Percentiles rank a stretch among this genome's conserved stretches.
Conservation (phyloP, 2,329 filamentous ascomycete species). For the Sarocladiaceae sp. region DNA sequence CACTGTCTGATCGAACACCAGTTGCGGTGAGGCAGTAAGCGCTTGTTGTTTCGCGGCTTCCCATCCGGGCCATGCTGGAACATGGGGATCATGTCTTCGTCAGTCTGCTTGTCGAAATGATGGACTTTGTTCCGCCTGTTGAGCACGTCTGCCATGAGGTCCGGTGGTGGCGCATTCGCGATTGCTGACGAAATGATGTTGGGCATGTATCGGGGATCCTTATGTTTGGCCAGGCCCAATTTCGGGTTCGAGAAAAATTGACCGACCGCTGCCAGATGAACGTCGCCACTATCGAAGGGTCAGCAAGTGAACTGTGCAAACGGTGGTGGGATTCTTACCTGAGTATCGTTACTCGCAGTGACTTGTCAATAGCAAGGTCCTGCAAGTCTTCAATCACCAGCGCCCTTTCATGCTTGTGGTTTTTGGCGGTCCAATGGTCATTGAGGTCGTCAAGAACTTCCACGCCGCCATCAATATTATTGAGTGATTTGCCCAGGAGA, state of each 20-base stretch:
- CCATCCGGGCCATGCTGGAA: slow-evolving; percentile 87
- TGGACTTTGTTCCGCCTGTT: slow-evolving; percentile 87
- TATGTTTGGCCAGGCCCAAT: slow-evolving; percentile 72
- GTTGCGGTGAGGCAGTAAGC: slow-evolving; percentile 81
- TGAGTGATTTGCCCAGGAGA: slow-evolving; percentile 71
- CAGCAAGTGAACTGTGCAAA: slow-evolving; percentile 27
- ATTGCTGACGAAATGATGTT: slow-evolving; percentile 94
- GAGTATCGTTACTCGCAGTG: slow-evolving; percentile 82
- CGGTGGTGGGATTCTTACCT: slow-evolving; percentile 31
- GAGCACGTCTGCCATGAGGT: slow-evolving; percentile 81
- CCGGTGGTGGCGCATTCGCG: slow-evolving; percentile 82
- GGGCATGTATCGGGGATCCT: slow-evolving; percentile 93
- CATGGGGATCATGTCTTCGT: slow-evolving; percentile 93
- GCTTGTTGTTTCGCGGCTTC: slow-evolving; percentile 84
- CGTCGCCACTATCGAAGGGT: slow-evolving; percentile 59
- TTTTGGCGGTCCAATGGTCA: slow-evolving; percentile 95
- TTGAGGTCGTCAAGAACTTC: slow-evolving; percentile 90
- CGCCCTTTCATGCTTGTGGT: slow-evolving; percentile 84
- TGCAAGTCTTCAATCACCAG: slow-evolving; percentile 87
- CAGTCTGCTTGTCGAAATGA: slow-evolving; percentile 68
- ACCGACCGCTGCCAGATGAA: slow-evolving; percentile 85
- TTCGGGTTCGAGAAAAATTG: slow-evolving; percentile 94
- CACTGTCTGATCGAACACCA: slow-evolving; percentile 93
- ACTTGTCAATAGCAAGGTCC: slow-evolving; percentile 87
- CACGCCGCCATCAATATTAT: slow-evolving; percentile 84